Base-by-base conservation (phyloP, 805 yeast species). In the Lachancea sp. region DNA sequence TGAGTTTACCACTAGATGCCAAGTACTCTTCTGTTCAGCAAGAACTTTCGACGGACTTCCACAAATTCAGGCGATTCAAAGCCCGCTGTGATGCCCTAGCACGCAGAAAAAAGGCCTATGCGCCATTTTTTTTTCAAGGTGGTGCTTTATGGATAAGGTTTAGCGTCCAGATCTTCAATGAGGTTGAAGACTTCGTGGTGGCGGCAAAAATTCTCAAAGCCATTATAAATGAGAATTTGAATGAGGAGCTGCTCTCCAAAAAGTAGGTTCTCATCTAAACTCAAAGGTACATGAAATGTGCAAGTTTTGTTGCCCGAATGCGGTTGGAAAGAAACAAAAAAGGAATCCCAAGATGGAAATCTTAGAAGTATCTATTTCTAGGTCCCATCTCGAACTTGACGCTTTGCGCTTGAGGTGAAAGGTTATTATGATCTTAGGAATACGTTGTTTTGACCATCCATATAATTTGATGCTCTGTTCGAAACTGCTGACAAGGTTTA, bases 131-230 rank as follows among this genome's bases (percentile, higher is more conserved):
- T 1, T 50, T 60, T 36, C 79, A 77, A 55, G 65, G 71, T 30
- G 73, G 65, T 2, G 51, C 53, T 26, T 36, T 71, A 25, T 74
- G 66, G 62, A 62, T 67, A 20, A 70, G 91, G 49, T 75, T 79
- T 50, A 73, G 82, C 44, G 80, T 80, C 20, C 84, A 79, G 54
- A 62, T 79, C 8, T 82, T 79, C 59, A 74, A 78, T 49, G 83
- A 79, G 38, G 51, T 74, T 13, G 64, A 64, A 5, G 89, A 82
- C 53, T 81, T 70, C 57, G 65, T 66, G 26, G 59, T 63, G 39
- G 82, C 78, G 3, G 67, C 74, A 20, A 65, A 67, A 16, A 62
- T 62, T 2, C 55, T 79, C 27, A 54, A 64, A 20, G 54, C 64
- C 15, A 63, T 59, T 8, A 46, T 72, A 15, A 54, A 60, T 5